Evolutionary conservation across 208 protist genomes (phyloP), one percentile per base, ranked within the genome.

Genomic region (Wallacemonas sp.): DNA sequence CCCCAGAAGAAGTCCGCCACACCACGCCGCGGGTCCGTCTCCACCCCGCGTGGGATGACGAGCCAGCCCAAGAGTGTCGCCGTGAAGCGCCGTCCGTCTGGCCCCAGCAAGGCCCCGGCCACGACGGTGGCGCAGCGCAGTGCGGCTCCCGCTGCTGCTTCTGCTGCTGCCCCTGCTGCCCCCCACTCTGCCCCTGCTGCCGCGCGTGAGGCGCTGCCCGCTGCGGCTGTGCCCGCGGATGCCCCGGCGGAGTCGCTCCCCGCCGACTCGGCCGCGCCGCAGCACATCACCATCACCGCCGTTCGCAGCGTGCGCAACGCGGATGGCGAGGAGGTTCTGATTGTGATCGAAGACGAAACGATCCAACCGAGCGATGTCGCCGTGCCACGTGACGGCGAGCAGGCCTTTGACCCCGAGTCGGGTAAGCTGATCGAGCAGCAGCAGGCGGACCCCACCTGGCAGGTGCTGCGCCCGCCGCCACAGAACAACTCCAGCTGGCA

Each of bases 391-490:
- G 58, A 6, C 26, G 38, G 11, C 19, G 41, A 17, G 26, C 24
- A 55, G 47, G 21, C 26, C 5, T 33, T 55, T 9, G 47, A 55
- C 26, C 47, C 47, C 11, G 47, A 55, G 1, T 32, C 47, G 47
- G 61, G 61, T 24, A 33, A 66, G 32, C 61, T 66, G 0, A 66
- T 66, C 32, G 41, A 66, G 29, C 61, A 38, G 62, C 56, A 65
- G 55, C 65, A 61, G 6, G 11, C 34, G 43, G 66, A 73, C 32
- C 74, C 69, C n/a, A 48, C 70, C 54, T 73, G 68, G 61, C 49
- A 76, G 56, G 47, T 73, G 43, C 48, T 69, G 29, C 46, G 67
- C 9, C 65, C 62, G 2, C 63, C 54, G 19, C 43, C 44, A 17
- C 44, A 54, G 23, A 65, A 74, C 47, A 71, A 66, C 61, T 46